phyloP scores from a whole-genome alignment of 1,284 basidiomycete species.

The Xerocomus nothofagi region DNA sequence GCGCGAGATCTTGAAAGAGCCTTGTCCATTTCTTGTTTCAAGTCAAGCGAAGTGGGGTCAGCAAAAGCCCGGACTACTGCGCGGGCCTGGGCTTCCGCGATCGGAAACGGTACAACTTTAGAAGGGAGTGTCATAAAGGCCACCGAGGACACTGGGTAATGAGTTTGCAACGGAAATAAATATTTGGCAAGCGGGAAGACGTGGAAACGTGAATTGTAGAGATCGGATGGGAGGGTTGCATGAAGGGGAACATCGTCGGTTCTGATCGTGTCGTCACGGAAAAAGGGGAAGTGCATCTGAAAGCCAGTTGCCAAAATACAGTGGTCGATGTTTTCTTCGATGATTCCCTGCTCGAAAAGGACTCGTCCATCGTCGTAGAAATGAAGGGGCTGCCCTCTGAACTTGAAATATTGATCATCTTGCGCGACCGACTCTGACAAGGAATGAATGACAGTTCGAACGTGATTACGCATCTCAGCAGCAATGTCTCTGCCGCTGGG shows the following conservation, averaged over 20 bases:
- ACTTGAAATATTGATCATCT: slow-evolving; percentile 42
- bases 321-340: slow-evolving; percentile 54
- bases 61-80: slow-evolving; percentile 55
- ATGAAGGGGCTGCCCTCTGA: slow-evolving; percentile 43
- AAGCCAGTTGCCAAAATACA: slow-evolving; percentile 78
- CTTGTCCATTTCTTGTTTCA: slow-evolving; percentile 45
- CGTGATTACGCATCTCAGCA: slow-evolving; percentile 50
- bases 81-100: slow-evolving; percentile 67
- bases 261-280: slow-evolving; percentile 40
- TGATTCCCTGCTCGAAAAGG: slow-evolving; percentile 57
- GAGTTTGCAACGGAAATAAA: slow-evolving; percentile 49
- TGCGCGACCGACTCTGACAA: slow-evolving; percentile 37
- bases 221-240: slow-evolving; percentile 48
- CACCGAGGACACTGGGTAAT: slow-evolving; percentile 51
- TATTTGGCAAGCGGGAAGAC: slow-evolving; percentile 63
- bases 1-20: slow-evolving; percentile 49
- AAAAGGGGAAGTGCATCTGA: slow-evolving; percentile 60
- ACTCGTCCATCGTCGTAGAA: slow-evolving; percentile 49
- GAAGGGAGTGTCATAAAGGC: slow-evolving; percentile 65
- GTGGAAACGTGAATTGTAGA: slow-evolving; percentile 63
- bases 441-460: slow-evolving; percentile 56
- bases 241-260: slow-evolving; percentile 38
- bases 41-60: slow-evolving; percentile 49
- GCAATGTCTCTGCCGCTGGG: slow-evolving; percentile 69
- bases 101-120: slow-evolving; percentile 60